A percentile compares a stretch with the other conserved stretches of the same genome.
These are phyloP conservation scores for Beauveria brongniartii DNA, from an alignment of 2,329 filamentous ascomycete genomes.

Conservation along the genomic window DNA sequence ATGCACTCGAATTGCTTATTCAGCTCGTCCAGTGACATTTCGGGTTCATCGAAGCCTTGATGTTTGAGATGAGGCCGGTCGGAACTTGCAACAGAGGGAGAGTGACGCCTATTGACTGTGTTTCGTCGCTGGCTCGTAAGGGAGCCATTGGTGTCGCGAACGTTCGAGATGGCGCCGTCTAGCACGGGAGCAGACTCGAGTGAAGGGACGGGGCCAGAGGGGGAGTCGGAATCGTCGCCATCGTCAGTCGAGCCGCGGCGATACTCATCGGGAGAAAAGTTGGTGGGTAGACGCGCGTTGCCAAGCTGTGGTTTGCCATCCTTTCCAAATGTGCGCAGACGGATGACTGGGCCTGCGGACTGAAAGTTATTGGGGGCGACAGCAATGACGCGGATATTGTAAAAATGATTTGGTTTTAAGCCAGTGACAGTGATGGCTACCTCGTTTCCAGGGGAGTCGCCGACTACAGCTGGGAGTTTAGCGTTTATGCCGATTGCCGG, in stretches of 20 bases:
- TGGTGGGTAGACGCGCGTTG: conserved; percentile 47
- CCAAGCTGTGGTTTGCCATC: conserved; percentile 56
- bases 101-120: conserved; percentile 66
- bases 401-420: conserved; percentile 77
- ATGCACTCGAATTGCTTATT: conserved; percentile 74
- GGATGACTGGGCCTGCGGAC: conserved; percentile 76
- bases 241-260: conserved; percentile 32
- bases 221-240: conserved; percentile 36
- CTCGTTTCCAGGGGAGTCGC: conserved; percentile 57
- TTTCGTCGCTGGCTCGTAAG: conserved; percentile 30
- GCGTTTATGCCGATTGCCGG: neutral
- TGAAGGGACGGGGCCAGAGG: conserved; percentile 42
- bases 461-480: conserved; percentile 46
- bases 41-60: conserved; percentile 43
- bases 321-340: conserved; percentile 66
- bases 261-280: conserved; percentile 45
- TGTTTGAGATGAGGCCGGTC: conserved; percentile 41
- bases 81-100: conserved; percentile 57
- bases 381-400: conserved; percentile 87
- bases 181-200: conserved; percentile 55
- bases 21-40: conserved; percentile 65
- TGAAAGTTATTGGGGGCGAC: conserved; percentile 90
- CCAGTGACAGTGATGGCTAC: conserved; percentile 78
- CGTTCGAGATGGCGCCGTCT: conserved; percentile 51
- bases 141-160: conserved; percentile 54